Evolutionary conservation across 805 yeast genomes (phyloP).

Genomic region (Saccharomycopsis fibuligera): DNA sequence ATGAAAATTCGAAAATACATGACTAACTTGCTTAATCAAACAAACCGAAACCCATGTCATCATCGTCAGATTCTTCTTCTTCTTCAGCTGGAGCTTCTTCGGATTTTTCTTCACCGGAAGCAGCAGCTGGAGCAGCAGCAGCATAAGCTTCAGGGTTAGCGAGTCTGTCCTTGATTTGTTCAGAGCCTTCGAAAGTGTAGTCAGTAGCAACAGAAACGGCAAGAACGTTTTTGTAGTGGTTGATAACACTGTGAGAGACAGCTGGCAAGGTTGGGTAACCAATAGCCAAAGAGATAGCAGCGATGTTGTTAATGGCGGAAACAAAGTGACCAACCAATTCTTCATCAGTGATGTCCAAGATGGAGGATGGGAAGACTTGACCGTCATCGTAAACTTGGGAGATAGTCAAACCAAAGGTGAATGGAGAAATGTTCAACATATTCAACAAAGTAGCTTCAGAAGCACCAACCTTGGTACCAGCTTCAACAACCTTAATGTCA

Average conservation of each 20-base stretch:
- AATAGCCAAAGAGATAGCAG: slow-evolving; percentile 94
- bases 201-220: slow-evolving; percentile 98
- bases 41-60: slow-evolving; percentile 98
- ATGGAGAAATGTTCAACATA: slow-evolving; percentile 99
- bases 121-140: slow-evolving; percentile 97
- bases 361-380: slow-evolving; percentile 92
- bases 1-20: background rate
- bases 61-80: slow-evolving; percentile 63
- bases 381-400: slow-evolving; percentile 98
- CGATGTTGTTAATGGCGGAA: slow-evolving; percentile 87
- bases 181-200: slow-evolving; percentile 98
- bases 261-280: slow-evolving; percentile 99
- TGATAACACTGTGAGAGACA: slow-evolving; percentile 96
- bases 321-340: slow-evolving; percentile 91
- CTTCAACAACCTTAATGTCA: slow-evolving; percentile 91
- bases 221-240: slow-evolving; percentile 98
- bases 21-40: slow-evolving; percentile 64
- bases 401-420: slow-evolving; percentile 96
- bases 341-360: slow-evolving; percentile 97
- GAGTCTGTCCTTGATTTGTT: slow-evolving; percentile 97
- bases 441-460: slow-evolving; percentile 98
- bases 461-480: slow-evolving; percentile 89
- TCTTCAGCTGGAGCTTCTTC: slow-evolving; percentile 60
- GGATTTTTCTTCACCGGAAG: slow-evolving; percentile 64
- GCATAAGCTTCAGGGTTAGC: slow-evolving; percentile 99